Conservation (phyloP, 192 early-diverging fungal species). For the Rhizoclosmatium sp. region DNA sequence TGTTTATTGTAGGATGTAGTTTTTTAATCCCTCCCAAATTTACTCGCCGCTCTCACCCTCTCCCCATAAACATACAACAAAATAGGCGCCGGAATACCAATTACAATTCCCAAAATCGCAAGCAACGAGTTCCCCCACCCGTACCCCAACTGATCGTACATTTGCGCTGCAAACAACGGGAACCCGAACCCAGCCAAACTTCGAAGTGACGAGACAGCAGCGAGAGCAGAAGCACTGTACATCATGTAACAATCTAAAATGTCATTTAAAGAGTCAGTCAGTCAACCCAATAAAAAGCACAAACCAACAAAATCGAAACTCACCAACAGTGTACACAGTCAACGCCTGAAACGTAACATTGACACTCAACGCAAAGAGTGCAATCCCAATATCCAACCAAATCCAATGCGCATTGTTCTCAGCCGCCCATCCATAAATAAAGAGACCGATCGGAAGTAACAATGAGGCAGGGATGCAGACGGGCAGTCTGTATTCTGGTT, state of each 20-base stretch:
- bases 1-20: too few relatives aligned
- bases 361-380: neutral
- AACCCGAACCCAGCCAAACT: conserved; percentile 30
- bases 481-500: conserved; percentile 30
- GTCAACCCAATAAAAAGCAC: too few relatives aligned
- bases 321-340: conserved; percentile 30
- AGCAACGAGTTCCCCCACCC: conserved; percentile 28
- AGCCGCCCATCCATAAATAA: conserved; percentile 33
- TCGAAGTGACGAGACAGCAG: conserved; percentile 3
- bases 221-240: conserved; percentile 25
- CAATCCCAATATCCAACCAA: conserved; percentile 15
- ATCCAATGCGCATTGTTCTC: conserved; percentile 20
- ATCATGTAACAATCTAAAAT: neutral
- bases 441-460: conserved; percentile 15
- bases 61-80: conserved; percentile 29
- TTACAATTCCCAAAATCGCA: conserved; percentile 24
- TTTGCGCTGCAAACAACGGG: conserved; percentile 21
- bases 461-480: conserved; percentile 30
- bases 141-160: conserved; percentile 26
- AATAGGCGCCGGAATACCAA: conserved; percentile 34
- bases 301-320: neutral
- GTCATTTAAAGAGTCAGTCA: too few relatives aligned
- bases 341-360: conserved; percentile 27
- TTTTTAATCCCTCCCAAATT: neutral
- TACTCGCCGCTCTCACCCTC: neutral